phyloP scores from a whole-genome alignment of 306 rosid genomes.

The Sesbania bispinosa region DNA sequence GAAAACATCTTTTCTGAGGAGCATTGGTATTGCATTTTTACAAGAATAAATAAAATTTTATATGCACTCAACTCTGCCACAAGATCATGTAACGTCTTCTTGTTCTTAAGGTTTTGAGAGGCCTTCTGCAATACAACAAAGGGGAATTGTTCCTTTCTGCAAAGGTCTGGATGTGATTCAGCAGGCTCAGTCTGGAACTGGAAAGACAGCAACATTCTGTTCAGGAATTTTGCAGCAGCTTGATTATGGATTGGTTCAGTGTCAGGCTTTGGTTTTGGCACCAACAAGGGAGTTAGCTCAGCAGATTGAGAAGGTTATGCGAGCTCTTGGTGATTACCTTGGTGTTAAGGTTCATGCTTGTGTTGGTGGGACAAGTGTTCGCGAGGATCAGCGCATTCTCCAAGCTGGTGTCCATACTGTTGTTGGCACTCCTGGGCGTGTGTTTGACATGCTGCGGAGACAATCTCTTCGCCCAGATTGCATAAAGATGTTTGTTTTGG shows the following conservation, averaged over 20 bases:
- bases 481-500: slow-evolving; percentile 90
- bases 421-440: slow-evolving; percentile 98
- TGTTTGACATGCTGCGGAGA: slow-evolving; percentile 87
- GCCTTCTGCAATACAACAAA: slow-evolving; percentile 96
- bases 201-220: slow-evolving; percentile 94
- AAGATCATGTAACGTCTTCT: not conserved
- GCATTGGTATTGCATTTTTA: not conserved
- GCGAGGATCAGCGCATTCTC: slow-evolving; percentile 96
- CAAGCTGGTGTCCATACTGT: slow-evolving; percentile 91
- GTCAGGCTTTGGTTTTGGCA: slow-evolving; percentile 92
- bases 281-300: slow-evolving; percentile 97
- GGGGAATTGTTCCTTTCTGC: slow-evolving; percentile 96
- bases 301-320: slow-evolving; percentile 96
- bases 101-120: slow-evolving; percentile 78
- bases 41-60: not conserved
- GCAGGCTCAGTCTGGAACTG: slow-evolving; percentile 97
- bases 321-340: slow-evolving; percentile 96
- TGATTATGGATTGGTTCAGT: slow-evolving; percentile 73
- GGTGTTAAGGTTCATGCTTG: slow-evolving; percentile 97
- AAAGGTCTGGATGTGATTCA: slow-evolving; percentile 93
- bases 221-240: slow-evolving; percentile 92
- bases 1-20: not conserved
- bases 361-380: slow-evolving; percentile 97
- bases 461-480: slow-evolving; percentile 80
- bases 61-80: not conserved